These are phyloP conservation scores for Rhizopus sp. DNA, from an alignment of 371 early-diverging fungal species.

Conservation along the genomic window DNA sequence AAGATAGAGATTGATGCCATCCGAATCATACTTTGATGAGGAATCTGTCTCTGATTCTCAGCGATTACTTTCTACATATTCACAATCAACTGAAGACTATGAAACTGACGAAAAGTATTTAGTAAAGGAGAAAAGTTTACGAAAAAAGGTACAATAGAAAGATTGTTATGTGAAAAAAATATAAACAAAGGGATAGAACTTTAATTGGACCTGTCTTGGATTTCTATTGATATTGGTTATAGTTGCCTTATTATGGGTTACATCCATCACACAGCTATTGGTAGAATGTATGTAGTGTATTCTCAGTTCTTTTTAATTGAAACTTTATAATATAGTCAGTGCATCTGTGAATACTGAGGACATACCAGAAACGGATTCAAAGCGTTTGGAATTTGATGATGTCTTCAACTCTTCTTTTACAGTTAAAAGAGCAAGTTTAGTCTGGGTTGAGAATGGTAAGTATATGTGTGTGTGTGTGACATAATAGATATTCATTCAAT, in stretches of 20 bases:
- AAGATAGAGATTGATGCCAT: conserved; percentile 8
- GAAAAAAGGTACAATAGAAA: conserved; percentile 13
- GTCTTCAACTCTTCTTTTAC: conserved; percentile 53
- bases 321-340: background rate
- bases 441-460: conserved; percentile 59
- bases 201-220: conserved; percentile 29
- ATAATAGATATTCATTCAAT: background rate
- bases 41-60: conserved; percentile 11
- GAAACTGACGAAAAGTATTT: conserved; percentile 5
- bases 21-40: conserved; percentile 13
- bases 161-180: too few relatives aligned
- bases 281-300: conserved; percentile 8
- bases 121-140: conserved; percentile 7
- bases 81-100: conserved; percentile 3
- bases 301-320: background rate
- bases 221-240: conserved; percentile 22
- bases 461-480: background rate
- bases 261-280: conserved; percentile 26
- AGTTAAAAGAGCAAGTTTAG: conserved; percentile 38
- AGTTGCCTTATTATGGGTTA: conserved; percentile 30
- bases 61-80: background rate
- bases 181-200: conserved; percentile 1
- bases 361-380: conserved; percentile 1
- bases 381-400: conserved; percentile 44
- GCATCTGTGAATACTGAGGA: background rate